These are phyloP conservation scores for Thuidium tamariscinum DNA, from an alignment of 225 moss, liverwort and hornwort species.

Conservation along the genomic window DNA sequence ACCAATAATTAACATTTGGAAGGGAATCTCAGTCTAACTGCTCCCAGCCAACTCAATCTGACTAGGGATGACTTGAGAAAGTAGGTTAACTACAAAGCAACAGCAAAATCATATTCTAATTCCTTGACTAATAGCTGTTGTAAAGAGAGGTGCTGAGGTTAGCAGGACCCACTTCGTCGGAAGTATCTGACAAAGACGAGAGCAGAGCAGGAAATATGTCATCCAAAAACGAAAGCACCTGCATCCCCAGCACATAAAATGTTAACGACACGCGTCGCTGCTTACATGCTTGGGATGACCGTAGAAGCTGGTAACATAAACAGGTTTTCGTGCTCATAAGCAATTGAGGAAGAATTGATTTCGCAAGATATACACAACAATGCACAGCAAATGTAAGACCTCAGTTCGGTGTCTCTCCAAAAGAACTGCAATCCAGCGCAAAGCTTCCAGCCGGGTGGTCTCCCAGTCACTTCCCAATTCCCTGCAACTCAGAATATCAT, in stretches of 20 bases:
- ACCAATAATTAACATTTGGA: background rate
- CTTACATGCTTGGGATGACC: background rate
- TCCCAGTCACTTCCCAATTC: slow-evolving; percentile 79
- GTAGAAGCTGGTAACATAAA: background rate
- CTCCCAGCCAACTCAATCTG: background rate
- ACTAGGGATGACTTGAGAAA: background rate
- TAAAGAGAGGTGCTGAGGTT: background rate
- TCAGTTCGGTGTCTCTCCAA: slow-evolving; percentile 74
- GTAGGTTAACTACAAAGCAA: background rate
- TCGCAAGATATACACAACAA: background rate
- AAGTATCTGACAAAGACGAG: slow-evolving; percentile 66
- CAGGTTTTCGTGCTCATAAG: background rate
- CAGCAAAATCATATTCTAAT: background rate
- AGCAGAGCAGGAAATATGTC: slow-evolving; percentile 87
- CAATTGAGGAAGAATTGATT: background rate
- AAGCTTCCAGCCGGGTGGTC: slow-evolving; percentile 84
- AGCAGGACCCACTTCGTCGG: slow-evolving; percentile 62
- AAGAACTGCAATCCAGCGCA: slow-evolving; percentile 84
- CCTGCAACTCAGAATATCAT: slow-evolving; percentile 23
- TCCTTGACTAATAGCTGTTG: background rate
- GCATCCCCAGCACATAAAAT: slow-evolving; percentile 3
- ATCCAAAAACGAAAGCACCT: slow-evolving; percentile 92
- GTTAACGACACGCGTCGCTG: background rate
- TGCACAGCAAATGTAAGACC: slow-evolving; percentile 13
- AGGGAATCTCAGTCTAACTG: background rate